Evolutionary conservation across 805 yeast species (phyloP).

Genomic region (Saccharomycopsis lassenensis): DNA sequence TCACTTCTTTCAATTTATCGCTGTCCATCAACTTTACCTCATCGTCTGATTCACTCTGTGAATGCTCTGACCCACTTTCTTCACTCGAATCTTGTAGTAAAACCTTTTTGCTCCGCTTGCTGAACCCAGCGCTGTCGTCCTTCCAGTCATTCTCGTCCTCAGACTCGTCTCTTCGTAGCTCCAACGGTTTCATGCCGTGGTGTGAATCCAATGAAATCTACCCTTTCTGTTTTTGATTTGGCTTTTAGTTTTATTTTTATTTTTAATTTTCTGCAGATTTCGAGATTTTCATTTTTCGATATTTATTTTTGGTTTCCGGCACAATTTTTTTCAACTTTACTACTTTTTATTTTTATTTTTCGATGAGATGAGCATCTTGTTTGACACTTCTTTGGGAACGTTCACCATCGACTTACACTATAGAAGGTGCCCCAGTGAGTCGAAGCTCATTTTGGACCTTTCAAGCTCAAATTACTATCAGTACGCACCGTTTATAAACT

Average conservation of each 20-base stretch:
- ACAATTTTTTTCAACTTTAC: neutral
- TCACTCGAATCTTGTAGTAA: neutral
- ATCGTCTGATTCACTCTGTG: constrained; percentile 2
- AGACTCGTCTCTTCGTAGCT: neutral
- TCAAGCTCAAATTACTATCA: constrained; percentile 43
- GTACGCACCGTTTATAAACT: constrained; percentile 37
- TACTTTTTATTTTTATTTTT: too few species aligned
- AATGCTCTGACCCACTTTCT: neutral
- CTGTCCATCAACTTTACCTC: constrained; percentile 10
- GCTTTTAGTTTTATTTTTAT: neutral
- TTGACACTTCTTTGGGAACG: constrained; percentile 34
- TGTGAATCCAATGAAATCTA: too few species aligned
- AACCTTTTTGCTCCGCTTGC: constrained; percentile 2
- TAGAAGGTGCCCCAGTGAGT: constrained; percentile 28
- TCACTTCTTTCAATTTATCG: constrained; percentile 7
- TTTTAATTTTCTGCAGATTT: constrained; percentile 5
- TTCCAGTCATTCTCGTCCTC: constrained; percentile 9
- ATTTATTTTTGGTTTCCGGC: neutral
- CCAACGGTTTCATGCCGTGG: too few species aligned
- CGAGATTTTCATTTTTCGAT: constrained; percentile 5
- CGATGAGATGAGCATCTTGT: constrained; percentile 31
- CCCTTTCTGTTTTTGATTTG: neutral
- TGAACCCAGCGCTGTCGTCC: constrained; percentile 10
- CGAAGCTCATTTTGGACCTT: constrained; percentile 40
- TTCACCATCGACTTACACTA: constrained; percentile 38